These are phyloP conservation scores for Larix sibirica DNA, from an alignment of 83 land plant genomes.

Conservation along the genomic window DNA sequence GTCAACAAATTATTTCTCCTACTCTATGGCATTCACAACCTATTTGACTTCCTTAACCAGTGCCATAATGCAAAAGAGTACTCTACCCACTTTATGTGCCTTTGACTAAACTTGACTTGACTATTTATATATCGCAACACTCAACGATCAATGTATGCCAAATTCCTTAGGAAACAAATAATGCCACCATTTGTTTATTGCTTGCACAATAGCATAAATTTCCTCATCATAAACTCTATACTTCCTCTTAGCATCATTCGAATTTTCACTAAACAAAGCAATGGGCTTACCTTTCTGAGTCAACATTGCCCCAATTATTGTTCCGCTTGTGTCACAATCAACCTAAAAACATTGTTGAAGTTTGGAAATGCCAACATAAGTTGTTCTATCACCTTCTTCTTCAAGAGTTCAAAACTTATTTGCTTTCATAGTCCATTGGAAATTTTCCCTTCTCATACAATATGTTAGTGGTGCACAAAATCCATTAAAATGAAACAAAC, in stretches of 20 bases:
- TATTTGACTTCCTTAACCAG: background rate
- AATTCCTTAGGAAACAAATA: background rate
- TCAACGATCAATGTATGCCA: background rate
- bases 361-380: background rate
- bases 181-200: background rate
- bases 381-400: background rate
- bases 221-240: background rate
- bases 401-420: background rate
- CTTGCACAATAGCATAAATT: background rate
- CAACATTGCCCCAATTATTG: background rate
- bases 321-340: background rate
- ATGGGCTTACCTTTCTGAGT: background rate
- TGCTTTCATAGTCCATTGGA: background rate
- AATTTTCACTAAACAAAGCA: background rate
- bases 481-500: background rate
- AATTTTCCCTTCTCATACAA: background rate
- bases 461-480: background rate
- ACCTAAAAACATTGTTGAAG: background rate
- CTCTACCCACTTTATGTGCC: background rate
- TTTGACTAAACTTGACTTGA: background rate
- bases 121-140: background rate
- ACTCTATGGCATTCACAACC: background rate
- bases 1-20: background rate
- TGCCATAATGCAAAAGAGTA: background rate
- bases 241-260: background rate